Evolutionary conservation across 202 grass and related monocot species (phyloP).

Genomic region (Setaria italica): DNA sequence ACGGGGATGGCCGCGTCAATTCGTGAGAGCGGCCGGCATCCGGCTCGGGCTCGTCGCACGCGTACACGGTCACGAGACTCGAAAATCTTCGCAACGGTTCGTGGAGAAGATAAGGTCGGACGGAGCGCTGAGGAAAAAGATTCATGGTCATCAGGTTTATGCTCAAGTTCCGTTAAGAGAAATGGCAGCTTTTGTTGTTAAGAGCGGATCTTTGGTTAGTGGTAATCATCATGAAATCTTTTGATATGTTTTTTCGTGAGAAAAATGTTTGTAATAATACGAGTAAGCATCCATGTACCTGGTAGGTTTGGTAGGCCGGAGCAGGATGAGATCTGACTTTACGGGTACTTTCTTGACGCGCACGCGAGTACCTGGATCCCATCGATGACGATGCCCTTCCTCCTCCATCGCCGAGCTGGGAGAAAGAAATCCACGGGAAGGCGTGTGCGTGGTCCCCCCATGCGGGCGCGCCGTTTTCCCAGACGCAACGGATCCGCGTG

Average conservation of each 20-base stretch:
- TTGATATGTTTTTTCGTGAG: no score
- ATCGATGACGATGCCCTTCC: neutral
- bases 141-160: no score
- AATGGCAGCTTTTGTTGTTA: no score
- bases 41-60: neutral
- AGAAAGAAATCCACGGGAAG: no score
- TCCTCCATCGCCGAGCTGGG: no score
- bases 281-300: neutral
- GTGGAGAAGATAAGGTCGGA: neutral
- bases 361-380: constrained; percentile 8
- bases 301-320: neutral
- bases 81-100: constrained; percentile 1
- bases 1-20: constrained; percentile 34
- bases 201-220: no score
- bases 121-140: neutral
- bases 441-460: no score
- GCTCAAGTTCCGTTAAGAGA: no score
- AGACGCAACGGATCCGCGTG: neutral
- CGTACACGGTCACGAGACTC: neutral
- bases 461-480: neutral
- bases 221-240: no score
- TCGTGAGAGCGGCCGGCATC: constrained; percentile 20
- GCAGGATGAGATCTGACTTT: neutral
- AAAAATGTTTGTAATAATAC: neutral
- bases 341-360: constrained; percentile 19